phyloP scores from a whole-genome alignment of 495 filamentous ascomycete species.

The Tuber microsphaerosporum region DNA sequence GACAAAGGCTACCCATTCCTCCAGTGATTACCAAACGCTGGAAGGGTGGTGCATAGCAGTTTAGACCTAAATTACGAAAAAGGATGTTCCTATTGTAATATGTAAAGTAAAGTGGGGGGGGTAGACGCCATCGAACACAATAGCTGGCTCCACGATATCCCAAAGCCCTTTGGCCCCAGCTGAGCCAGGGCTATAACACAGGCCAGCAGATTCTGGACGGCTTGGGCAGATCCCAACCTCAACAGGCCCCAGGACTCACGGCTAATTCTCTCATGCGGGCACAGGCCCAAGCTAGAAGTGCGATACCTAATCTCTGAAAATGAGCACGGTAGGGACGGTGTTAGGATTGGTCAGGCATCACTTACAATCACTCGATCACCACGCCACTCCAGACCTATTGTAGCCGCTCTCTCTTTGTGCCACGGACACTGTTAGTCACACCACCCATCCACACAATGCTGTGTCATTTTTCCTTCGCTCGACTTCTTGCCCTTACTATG shows the following conservation, averaged over 20 bases:
- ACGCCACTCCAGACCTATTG: not conserved
- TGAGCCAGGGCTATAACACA: not conserved
- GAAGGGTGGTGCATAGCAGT: not conserved
- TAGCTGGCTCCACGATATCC: not conserved
- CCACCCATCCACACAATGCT: not conserved
- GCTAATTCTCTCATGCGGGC: not conserved
- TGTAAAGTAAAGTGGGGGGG: not conserved
- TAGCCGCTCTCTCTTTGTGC: not conserved
- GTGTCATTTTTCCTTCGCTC: not conserved
- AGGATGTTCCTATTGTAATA: not conserved
- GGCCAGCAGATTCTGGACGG: not conserved
- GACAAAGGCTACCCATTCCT: not conserved
- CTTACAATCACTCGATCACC: not conserved
- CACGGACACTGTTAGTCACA: not conserved
- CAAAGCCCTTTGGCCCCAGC: not conserved
- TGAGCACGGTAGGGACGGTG: not conserved
- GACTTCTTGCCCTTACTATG: not conserved
- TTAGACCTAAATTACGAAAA: not conserved
- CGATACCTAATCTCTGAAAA: not conserved
- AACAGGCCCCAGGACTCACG: not conserved
- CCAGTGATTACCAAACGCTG: not conserved
- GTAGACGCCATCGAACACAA: not conserved
- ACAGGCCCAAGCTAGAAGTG: not conserved
- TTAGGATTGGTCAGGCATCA: not conserved
- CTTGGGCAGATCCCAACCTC: not conserved